Evolutionary conservation across 345 rosid species (phyloP), one percentile per base, ranked within the genome.

Genomic region (Gynandropsis gynandra): DNA sequence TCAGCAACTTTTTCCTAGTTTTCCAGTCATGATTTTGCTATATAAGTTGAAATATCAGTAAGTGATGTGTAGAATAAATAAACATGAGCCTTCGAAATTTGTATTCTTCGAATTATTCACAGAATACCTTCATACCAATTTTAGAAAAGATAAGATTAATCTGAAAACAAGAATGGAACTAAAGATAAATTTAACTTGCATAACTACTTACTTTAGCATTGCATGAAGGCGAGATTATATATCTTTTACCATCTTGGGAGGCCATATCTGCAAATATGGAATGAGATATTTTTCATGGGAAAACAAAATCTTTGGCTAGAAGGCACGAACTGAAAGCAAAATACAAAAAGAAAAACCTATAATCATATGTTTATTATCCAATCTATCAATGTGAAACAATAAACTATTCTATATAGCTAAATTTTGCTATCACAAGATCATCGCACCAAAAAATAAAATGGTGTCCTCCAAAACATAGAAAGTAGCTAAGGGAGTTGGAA

Each of bases 241-340:
- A 74, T 92, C 98, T 71, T 87, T 88, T 54, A 92, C 75, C 74
- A 73, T 81, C 71, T 87, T 92, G 19, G 98, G 97, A 76, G 98
- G 98, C 97, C 97, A 92, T 74, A 92, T 81, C 98, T 92, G 80
- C 64, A 42, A 16, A 9, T 19, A 46, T 45, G 49, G 31, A n/a
- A 24, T 52, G 29, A 24, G 29, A 24, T 5, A 24, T 52, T 49
- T 52, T 54, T 44, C 52, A 39, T 24, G 18, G 42, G 6, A 1
- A 21, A 47, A 41, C 52, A 53, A 1, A 14, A 66, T 54, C 34
- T 47, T 1, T 2, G 14, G 37, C 29, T 2, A 56, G 20, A 66
- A 47, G n/a, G 14, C n/a, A 57, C 38, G 15, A 33, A n/a, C n/a
- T 36, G 51, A 18, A 42, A 19, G 50, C 29, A 27, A 33, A 29